A percentile compares a stretch with the other conserved stretches of the same genome.
Evolutionary conservation across 2,329 filamentous ascomycete species (phyloP).

Genomic region (Shiraia sp.): DNA sequence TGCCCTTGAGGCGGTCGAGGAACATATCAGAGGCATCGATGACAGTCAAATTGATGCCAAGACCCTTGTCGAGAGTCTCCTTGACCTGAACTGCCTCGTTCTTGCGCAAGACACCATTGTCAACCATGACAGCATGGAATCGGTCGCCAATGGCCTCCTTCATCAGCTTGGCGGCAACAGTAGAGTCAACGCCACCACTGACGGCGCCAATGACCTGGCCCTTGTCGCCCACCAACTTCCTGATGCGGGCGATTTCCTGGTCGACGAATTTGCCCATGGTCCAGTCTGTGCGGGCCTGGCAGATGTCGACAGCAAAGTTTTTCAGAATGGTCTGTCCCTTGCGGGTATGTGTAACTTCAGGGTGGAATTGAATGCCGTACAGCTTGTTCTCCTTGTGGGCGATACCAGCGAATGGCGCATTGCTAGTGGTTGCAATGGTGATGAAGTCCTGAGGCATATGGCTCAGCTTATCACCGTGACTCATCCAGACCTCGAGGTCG

Average conservation of each 20-base stretch:
- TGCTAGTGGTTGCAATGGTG: slow-evolving; percentile 73
- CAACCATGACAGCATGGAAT: slow-evolving; percentile 82
- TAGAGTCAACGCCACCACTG: slow-evolving; percentile 85
- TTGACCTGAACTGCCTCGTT: slow-evolving; percentile 85
- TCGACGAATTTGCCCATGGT: slow-evolving; percentile 82
- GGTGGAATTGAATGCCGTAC: slow-evolving; percentile 88
- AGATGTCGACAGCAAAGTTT: slow-evolving; percentile 87
- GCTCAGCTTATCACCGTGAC: slow-evolving; percentile 83
- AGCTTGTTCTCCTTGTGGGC: slow-evolving; percentile 71
- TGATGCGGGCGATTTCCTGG: slow-evolving; percentile 79
- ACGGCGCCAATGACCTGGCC: slow-evolving; percentile 83
- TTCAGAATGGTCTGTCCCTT: slow-evolving; percentile 70
- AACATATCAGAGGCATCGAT: slow-evolving; percentile 80
- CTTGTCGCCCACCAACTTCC: slow-evolving; percentile 76
- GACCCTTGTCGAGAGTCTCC: slow-evolving; percentile 73
- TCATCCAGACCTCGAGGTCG: slow-evolving; percentile 79
- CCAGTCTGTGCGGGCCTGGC: slow-evolving; percentile 77
- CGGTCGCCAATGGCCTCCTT: slow-evolving; percentile 81
- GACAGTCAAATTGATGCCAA: slow-evolving; percentile 89
- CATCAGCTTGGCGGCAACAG: slow-evolving; percentile 86
- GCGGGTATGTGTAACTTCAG: slow-evolving; percentile 77
- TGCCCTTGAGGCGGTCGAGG: slow-evolving; percentile 73
- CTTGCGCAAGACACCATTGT: slow-evolving; percentile 84
- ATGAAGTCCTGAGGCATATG: slow-evolving; percentile 73
- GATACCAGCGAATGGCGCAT: slow-evolving; percentile 80